Conservation (phyloP, 139 green algal species). For the Zygnema cylindricum region DNA sequence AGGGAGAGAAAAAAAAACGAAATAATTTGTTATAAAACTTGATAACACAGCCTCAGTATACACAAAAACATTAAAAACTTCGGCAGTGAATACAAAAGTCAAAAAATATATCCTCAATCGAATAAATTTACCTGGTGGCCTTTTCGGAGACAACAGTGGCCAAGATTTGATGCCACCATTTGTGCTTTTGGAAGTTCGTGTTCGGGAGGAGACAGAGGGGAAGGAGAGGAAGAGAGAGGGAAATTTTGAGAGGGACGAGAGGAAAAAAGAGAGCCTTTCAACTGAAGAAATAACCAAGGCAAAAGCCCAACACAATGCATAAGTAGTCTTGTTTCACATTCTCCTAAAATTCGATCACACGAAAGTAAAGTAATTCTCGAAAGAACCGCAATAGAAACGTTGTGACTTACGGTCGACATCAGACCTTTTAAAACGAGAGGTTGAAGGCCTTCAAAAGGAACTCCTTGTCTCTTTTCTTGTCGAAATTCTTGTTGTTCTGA, state of each 20-base stretch:
- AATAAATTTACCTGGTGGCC: slow-evolving; percentile 51
- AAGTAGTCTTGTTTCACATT: slow-evolving; percentile 71
- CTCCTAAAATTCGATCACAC: slow-evolving; percentile 74
- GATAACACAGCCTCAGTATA: too few relatives aligned
- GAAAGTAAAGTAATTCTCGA: slow-evolving; percentile 58
- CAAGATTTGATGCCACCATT: slow-evolving; percentile 39
- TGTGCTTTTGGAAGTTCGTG: slow-evolving; percentile 33
- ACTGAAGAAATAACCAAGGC: slow-evolving; percentile 77
- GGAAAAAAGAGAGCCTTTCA: slow-evolving; percentile 27
- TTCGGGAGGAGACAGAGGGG: slow-evolving; percentile 1
- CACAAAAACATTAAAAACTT: too few relatives aligned
- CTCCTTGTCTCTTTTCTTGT: background rate
- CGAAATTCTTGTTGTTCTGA: background rate
- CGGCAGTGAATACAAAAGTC: too few relatives aligned
- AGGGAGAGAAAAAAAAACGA: too few relatives aligned
- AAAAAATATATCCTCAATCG: too few relatives aligned
- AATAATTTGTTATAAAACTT: too few relatives aligned
- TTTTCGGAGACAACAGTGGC: slow-evolving; percentile 33
- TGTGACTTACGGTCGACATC: slow-evolving; percentile 71
- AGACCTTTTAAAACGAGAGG: slow-evolving; percentile 87
- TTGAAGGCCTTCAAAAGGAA: slow-evolving; percentile 66
- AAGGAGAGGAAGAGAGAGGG: background rate
- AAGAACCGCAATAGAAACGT: slow-evolving; percentile 54
- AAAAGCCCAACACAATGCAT: slow-evolving; percentile 74
- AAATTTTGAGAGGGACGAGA: background rate